Conservation (phyloP, 106 monocot genomes). For the Triglochin maritima region DNA sequence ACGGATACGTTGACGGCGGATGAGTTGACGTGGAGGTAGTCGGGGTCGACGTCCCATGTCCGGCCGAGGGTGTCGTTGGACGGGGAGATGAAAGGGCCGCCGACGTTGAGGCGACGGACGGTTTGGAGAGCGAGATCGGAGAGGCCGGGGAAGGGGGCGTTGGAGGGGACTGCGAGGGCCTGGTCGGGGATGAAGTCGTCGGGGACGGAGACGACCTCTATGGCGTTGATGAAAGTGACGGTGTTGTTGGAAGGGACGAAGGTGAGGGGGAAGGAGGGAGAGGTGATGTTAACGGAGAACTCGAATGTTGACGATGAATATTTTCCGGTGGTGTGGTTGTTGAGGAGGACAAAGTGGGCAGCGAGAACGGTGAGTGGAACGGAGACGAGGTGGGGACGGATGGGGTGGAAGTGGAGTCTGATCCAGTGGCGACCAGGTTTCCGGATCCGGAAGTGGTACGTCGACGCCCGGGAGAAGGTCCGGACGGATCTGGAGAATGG, state of each 20-base stretch:
- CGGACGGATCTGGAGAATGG: constrained; percentile 41
- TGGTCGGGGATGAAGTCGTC: constrained; percentile 31
- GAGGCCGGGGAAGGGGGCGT: not conserved
- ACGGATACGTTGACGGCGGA: not conserved
- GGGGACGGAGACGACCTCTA: constrained; percentile 63
- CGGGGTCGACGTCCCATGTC: constrained; percentile 43
- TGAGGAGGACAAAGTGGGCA: constrained; percentile 26
- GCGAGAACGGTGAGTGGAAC: constrained; percentile 35
- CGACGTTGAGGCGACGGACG: constrained; percentile 64
- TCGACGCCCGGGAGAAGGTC: constrained; percentile 35
- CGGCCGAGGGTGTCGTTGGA: constrained; percentile 49
- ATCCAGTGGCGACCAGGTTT: constrained; percentile 51
- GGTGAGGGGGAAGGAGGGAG: constrained; percentile 8
- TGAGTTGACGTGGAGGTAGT: constrained; percentile 12
- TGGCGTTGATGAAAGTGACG: constrained; percentile 51
- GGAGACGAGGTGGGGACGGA: constrained; percentile 21
- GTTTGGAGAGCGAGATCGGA: constrained; percentile 32
- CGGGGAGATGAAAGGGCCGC: constrained; percentile 31
- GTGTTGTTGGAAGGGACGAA: constrained; percentile 29
- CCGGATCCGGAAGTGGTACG: constrained; percentile 37
- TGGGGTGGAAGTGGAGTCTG: constrained; percentile 66
- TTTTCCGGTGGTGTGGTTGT: constrained; percentile 8
- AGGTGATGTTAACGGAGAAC: constrained; percentile 31
- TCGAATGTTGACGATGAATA: constrained; percentile 23
- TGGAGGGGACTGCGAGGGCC: constrained; percentile 21